These are phyloP conservation scores for Chlorella sp. DNA, from an alignment of 139 green algal species.

Conservation along the genomic window DNA sequence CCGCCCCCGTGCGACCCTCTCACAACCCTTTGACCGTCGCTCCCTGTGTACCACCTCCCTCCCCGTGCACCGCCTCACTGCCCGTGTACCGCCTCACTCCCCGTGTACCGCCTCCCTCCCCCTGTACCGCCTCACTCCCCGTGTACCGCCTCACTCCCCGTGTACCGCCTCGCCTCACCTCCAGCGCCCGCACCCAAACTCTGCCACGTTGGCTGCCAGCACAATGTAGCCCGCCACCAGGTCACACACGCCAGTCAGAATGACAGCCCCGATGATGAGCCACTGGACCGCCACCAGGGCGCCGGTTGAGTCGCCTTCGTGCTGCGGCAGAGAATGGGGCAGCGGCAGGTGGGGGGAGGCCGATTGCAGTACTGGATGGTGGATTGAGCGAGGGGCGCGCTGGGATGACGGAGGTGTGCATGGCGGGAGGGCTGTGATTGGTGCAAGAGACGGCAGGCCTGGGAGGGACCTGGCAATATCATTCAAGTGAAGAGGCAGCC, in stretches of 20 bases:
- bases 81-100: too few relatives aligned
- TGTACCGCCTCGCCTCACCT: background rate
- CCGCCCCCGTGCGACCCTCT: too few relatives aligned
- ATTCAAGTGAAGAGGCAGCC: background rate
- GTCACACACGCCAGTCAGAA: slow-evolving; percentile 2
- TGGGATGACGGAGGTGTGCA: too few relatives aligned
- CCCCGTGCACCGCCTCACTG: too few relatives aligned
- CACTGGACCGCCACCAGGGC: background rate
- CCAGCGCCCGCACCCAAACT: background rate
- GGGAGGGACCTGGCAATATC: background rate
- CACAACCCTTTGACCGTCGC: too few relatives aligned
- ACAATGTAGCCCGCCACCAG: background rate
- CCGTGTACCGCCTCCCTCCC: too few relatives aligned
- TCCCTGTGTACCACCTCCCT: too few relatives aligned
- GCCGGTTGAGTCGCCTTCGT: background rate
- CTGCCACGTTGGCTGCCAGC: background rate
- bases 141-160: background rate
- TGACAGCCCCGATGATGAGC: background rate
- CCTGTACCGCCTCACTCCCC: too few relatives aligned
- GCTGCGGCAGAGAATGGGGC: background rate
- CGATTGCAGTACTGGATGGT: background rate
- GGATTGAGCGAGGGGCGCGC: background rate
- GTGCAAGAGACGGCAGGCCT: too few relatives aligned
- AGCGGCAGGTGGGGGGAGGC: background rate
- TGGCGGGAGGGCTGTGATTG: background rate